These are phyloP conservation scores for Aspergillus sp. DNA, from an alignment of 2,329 filamentous ascomycete genomes.

Conservation along the genomic window DNA sequence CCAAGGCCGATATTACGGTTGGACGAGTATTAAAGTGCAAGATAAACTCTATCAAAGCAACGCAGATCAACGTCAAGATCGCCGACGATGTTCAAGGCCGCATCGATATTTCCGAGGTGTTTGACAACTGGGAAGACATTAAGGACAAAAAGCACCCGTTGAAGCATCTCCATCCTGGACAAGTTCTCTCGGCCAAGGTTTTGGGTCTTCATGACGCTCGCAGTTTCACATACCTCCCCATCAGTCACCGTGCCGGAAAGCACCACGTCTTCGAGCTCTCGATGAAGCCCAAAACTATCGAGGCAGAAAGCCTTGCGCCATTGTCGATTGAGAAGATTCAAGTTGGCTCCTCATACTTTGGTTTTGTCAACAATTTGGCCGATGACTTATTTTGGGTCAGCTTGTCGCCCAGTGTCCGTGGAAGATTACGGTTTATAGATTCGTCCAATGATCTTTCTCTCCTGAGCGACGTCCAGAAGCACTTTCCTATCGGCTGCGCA, in stretches of 20 bases:
- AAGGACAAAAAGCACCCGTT: slow-evolving; percentile 79
- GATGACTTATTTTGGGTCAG: slow-evolving; percentile 87
- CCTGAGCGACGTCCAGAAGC: slow-evolving; percentile 72
- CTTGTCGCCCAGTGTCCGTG: slow-evolving; percentile 83
- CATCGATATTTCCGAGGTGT: slow-evolving; percentile 87
- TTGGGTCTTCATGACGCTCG: slow-evolving; percentile 88
- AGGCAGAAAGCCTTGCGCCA: slow-evolving; percentile 61
- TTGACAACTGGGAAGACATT: slow-evolving; percentile 87
- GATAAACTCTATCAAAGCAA: slow-evolving; percentile 83
- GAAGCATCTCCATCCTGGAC: slow-evolving; percentile 71
- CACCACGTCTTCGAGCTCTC: slow-evolving; percentile 84
- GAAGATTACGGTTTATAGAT: slow-evolving; percentile 80
- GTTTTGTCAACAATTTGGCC: slow-evolving; percentile 88
- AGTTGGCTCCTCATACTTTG: slow-evolving; percentile 72
- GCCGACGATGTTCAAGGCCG: slow-evolving; percentile 90
- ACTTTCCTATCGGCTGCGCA: slow-evolving; percentile 90
- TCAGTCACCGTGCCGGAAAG: slow-evolving; percentile 81
- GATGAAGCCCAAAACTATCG: slow-evolving; percentile 67
- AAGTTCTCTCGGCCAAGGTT: slow-evolving; percentile 74
- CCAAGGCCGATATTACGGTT: slow-evolving; percentile 72
- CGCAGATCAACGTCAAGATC: slow-evolving; percentile 88
- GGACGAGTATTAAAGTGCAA: slow-evolving; percentile 77
- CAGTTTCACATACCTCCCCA: slow-evolving; percentile 88
- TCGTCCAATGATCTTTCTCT: slow-evolving; percentile 84
- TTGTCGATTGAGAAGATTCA: slow-evolving; percentile 75